These are phyloP conservation scores for Cladosporium sp. DNA, from an alignment of 2,329 filamentous ascomycete species.

Conservation along the genomic window DNA sequence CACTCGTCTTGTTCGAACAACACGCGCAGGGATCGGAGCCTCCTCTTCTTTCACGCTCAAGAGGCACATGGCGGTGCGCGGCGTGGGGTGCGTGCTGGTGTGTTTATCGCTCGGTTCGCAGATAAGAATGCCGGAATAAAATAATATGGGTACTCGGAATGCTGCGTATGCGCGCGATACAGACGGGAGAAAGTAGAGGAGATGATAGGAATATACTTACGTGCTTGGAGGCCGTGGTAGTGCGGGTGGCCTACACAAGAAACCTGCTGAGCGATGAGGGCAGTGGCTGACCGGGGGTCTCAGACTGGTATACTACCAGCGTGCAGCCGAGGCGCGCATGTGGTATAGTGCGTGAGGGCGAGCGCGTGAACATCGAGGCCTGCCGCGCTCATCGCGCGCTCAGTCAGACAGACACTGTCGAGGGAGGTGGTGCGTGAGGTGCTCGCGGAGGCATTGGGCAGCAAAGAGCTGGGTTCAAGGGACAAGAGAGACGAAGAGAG, in stretches of 20 bases:
- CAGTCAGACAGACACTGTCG: background rate
- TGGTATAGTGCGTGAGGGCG: conserved; percentile 1
- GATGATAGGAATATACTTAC: conserved; percentile 16
- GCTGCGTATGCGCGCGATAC: background rate
- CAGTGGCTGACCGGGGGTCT: conserved; percentile 21
- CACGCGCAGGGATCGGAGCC: conserved; percentile 32
- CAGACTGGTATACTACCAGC: conserved; percentile 10
- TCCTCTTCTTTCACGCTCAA: conserved; percentile 50
- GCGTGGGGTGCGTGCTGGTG: background rate
- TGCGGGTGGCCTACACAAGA: conserved; percentile 5
- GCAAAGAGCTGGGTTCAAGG: conserved; percentile 16
- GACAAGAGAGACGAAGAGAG: conserved; percentile 5
- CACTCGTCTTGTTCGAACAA: conserved; percentile 43
- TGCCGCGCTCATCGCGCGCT: background rate
- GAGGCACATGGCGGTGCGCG: conserved; percentile 45
- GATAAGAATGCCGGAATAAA: background rate
- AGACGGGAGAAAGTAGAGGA: background rate
- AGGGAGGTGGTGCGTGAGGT: background rate
- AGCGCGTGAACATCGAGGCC: conserved; percentile 9
- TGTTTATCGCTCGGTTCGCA: background rate
- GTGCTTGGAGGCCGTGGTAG: background rate
- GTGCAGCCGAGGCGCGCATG: conserved; percentile 1
- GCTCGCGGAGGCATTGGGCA: conserved; percentile 16
- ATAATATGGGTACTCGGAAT: background rate
- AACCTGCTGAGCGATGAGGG: conserved; percentile 21